Evolutionary conservation across 2,329 filamentous ascomycete genomes (phyloP).

Genomic region (Claviceps monticola): DNA sequence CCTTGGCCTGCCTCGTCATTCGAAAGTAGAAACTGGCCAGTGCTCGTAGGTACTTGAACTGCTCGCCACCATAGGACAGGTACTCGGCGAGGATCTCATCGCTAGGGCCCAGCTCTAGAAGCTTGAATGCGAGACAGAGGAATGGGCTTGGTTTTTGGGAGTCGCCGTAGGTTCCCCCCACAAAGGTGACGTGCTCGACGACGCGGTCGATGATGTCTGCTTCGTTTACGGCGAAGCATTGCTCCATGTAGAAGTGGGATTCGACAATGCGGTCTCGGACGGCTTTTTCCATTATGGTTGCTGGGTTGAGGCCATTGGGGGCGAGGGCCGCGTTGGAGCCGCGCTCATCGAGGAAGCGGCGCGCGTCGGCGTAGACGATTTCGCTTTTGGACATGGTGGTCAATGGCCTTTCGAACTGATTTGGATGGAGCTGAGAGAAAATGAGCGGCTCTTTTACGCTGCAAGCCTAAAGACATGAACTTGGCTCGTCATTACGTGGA

Average conservation of each 20-base stretch:
- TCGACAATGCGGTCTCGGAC: constrained; percentile 92
- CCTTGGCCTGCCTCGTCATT: constrained; percentile 67
- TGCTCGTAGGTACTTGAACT: constrained; percentile 78
- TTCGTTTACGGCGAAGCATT: constrained; percentile 90
- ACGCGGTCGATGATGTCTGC: constrained; percentile 77
- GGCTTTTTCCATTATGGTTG: constrained; percentile 90
- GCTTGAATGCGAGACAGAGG: constrained; percentile 85
- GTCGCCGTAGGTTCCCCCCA: constrained; percentile 78
- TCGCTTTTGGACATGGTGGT: constrained; percentile 24
- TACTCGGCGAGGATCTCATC: constrained; percentile 72
- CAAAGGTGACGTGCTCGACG: constrained; percentile 63
- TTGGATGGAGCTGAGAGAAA: background rate
- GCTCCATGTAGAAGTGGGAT: constrained; percentile 96
- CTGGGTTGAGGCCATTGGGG: constrained; percentile 79
- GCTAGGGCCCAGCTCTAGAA: constrained; percentile 73
- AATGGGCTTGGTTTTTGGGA: constrained; percentile 84
- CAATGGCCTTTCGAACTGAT: constrained; percentile 1
- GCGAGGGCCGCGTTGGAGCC: constrained; percentile 65
- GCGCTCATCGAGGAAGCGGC: constrained; percentile 76
- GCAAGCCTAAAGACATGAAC: too few species aligned
- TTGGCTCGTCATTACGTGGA: too few species aligned
- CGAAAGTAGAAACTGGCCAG: constrained; percentile 89
- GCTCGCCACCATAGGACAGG: constrained; percentile 57
- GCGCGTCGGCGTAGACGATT: constrained; percentile 65
- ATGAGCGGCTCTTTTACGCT: background rate